phyloP scores from a whole-genome alignment of 2,329 filamentous ascomycete genomes.

The Eutypa lata region DNA sequence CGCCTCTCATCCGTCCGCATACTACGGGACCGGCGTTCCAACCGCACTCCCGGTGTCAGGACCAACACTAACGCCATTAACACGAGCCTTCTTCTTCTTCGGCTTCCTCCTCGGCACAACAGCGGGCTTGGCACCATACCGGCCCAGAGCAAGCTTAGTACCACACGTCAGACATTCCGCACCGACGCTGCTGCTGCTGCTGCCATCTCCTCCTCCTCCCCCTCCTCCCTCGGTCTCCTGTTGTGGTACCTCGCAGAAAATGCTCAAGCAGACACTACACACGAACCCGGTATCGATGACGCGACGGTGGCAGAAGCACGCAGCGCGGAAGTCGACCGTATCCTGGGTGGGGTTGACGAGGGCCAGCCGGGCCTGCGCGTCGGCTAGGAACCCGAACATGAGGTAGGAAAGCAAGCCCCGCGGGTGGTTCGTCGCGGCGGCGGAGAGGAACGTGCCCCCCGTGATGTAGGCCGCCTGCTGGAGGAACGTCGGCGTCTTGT shows the following conservation, averaged over 20 bases:
- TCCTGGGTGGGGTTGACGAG: conserved; percentile 78
- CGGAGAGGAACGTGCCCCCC: conserved; percentile 51
- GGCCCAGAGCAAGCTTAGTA: conserved; percentile 71
- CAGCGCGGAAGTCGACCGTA: conserved; percentile 93
- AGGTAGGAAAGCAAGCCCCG: conserved; percentile 83
- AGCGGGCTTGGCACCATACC: conserved; percentile 73
- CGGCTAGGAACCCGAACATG: conserved; percentile 87
- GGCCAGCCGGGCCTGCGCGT: conserved; percentile 51
- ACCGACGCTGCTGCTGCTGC: conserved; percentile 40
- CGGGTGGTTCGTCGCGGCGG: conserved; percentile 53
- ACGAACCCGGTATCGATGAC: conserved; percentile 93
- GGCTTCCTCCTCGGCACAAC: conserved; percentile 73
- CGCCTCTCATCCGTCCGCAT: not conserved
- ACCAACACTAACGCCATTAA: conserved; percentile 46
- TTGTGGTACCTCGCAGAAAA: conserved; percentile 69
- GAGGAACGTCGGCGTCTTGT: conserved; percentile 83
- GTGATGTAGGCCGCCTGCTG: conserved; percentile 78
- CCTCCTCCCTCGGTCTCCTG: conserved; percentile 26
- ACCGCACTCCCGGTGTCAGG: conserved; percentile 58
- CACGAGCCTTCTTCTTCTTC: conserved; percentile 59
- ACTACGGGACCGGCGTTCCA: conserved; percentile 53
- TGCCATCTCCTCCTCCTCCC: not conserved
- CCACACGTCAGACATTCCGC: conserved; percentile 82
- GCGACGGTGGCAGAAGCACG: conserved; percentile 91
- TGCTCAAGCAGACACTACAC: conserved; percentile 93